Conservation (phyloP, 495 filamentous ascomycete species). For the Aspergillus coremiiformis region DNA sequence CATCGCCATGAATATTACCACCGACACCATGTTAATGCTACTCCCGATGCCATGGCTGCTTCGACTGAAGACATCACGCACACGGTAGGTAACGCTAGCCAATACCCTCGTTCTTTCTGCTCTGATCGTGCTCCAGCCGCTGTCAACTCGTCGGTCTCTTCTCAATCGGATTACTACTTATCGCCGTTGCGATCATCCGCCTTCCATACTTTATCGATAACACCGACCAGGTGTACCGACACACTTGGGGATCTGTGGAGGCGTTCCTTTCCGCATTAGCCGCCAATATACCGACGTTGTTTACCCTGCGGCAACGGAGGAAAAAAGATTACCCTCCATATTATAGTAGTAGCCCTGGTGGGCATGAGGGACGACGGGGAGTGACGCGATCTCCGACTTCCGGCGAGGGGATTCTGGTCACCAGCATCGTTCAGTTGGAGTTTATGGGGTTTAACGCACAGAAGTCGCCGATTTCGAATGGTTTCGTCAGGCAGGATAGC, state of each 20-base stretch:
- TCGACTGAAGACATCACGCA: neutral
- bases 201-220: slow-evolving; percentile 3
- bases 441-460: neutral
- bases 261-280: slow-evolving; percentile 7
- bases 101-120: neutral
- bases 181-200: slow-evolving; percentile 8
- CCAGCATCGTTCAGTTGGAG: neutral
- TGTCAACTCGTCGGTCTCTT: slow-evolving; percentile 8
- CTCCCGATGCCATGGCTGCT: slow-evolving; percentile 12
- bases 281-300: slow-evolving; percentile 7
- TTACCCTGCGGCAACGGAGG: neutral
- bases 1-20: slow-evolving; percentile 6
- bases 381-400: neutral
- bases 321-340: neutral
- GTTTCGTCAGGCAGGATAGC: neutral
- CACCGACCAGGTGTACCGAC: slow-evolving; percentile 5
- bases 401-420: neutral
- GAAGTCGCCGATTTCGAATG: neutral
- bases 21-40: slow-evolving; percentile 11
- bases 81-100: neutral
- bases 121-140: neutral
- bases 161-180: slow-evolving; percentile 5
- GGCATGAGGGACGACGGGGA: neutral
- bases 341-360: neutral
- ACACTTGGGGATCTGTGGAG: slow-evolving; percentile 6